Evolutionary conservation across 352 stramenopile species (phyloP).

Genomic region (Globisporangium mamillatum): DNA sequence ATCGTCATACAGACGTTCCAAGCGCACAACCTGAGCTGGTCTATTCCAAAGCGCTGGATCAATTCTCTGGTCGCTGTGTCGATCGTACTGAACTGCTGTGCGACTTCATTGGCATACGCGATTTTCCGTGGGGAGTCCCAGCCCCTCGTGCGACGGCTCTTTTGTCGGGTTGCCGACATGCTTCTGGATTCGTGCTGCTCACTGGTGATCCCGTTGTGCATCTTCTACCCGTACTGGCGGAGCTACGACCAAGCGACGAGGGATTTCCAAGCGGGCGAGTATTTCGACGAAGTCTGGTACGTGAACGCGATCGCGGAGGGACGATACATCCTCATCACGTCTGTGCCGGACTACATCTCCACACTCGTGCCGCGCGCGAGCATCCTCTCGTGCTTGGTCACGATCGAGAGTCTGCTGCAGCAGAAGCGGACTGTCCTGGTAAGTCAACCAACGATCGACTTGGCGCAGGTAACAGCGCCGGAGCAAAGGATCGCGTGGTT

Average conservation of each 20-base stretch:
- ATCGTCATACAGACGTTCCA: conserved; percentile 27
- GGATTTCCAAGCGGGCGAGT: background rate
- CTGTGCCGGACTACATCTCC: background rate
- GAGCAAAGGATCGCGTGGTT: background rate
- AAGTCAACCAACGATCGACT: background rate
- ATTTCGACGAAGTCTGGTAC: background rate
- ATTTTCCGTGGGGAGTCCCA: conserved; percentile 8
- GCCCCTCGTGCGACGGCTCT: conserved; percentile 7
- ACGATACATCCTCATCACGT: background rate
- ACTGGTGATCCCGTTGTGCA: conserved; percentile 19
- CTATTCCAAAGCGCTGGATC: conserved; percentile 20
- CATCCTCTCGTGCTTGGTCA: background rate
- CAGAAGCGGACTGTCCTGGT: no score
- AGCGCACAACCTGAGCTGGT: conserved; percentile 18
- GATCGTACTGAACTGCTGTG: conserved; percentile 21
- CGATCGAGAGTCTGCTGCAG: conserved; percentile 9
- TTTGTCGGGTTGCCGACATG: conserved; percentile 16
- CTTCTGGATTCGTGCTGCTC: conserved; percentile 22
- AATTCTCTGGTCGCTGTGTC: conserved; percentile 19
- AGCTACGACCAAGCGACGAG: conserved; percentile 5
- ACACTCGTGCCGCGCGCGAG: background rate
- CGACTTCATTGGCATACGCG: conserved; percentile 9
- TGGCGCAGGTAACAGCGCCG: background rate
- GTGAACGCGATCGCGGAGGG: conserved; percentile 1
- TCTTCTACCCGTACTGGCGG: conserved; percentile 20